Conservation (phyloP, 2,329 filamentous ascomycete species). For the Ophiostoma angusticollis region DNA sequence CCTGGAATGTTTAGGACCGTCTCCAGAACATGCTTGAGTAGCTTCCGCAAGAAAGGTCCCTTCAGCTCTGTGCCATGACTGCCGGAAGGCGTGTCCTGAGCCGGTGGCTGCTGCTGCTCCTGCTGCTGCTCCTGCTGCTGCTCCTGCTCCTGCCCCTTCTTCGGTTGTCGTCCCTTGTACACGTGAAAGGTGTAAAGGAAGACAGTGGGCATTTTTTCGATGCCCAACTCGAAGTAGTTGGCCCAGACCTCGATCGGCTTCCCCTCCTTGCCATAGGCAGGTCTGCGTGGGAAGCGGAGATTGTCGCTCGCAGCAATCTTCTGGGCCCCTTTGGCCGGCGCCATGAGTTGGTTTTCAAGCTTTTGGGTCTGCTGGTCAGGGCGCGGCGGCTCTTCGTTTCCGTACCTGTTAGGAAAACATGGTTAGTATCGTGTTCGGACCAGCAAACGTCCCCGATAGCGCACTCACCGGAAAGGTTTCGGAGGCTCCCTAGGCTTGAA, state of each 20-base stretch:
- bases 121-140: constrained; percentile 13
- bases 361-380: constrained; percentile 19
- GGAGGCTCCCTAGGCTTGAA: neutral
- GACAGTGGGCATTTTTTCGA: constrained; percentile 21
- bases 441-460: too few species aligned
- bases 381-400: constrained; percentile 4
- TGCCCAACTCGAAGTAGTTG: constrained; percentile 38
- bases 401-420: constrained; percentile 5
- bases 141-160: constrained; percentile 10
- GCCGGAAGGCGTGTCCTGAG: too few species aligned
- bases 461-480: constrained; percentile 3
- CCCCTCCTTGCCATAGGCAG: constrained; percentile 34
- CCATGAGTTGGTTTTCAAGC: constrained; percentile 16
- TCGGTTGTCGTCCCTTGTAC: constrained; percentile 4
- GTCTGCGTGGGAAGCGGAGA: constrained; percentile 29
- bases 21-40: constrained; percentile 11
- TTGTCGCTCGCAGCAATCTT: neutral
- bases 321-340: neutral
- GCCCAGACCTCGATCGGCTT: constrained; percentile 33
- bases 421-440: neutral
- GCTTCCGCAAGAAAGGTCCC: constrained; percentile 10
- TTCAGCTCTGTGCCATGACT: constrained; percentile 5
- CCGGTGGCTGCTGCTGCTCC: constrained; percentile 8
- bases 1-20: constrained; percentile 25
- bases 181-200: constrained; percentile 35